Evolutionary conservation across 805 yeast species (phyloP).

Genomic region (Aciculoconidium aculeatum): DNA sequence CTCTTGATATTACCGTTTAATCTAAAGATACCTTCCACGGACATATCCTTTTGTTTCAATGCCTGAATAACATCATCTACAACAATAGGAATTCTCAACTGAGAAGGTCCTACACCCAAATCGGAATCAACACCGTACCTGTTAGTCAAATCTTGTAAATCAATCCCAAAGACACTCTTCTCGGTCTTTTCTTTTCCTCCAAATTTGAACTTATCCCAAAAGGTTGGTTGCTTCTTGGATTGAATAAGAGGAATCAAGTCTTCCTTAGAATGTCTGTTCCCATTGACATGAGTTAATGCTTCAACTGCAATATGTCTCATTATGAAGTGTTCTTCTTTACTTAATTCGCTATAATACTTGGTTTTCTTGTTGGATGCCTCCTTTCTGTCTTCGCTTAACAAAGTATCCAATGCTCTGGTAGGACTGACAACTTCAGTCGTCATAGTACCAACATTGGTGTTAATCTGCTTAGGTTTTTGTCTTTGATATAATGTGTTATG

Average conservation of each 20-base stretch:
- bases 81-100: slow-evolving; percentile 74
- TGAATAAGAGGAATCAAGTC: slow-evolving; percentile 38
- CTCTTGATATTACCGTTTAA: slow-evolving; percentile 91
- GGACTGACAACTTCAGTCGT: slow-evolving; percentile 6
- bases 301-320: slow-evolving; percentile 55
- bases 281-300: slow-evolving; percentile 35
- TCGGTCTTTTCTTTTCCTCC: slow-evolving; percentile 23
- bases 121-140: slow-evolving; percentile 79
- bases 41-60: slow-evolving; percentile 84
- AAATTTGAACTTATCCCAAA: slow-evolving; percentile 50
- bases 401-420: slow-evolving; percentile 9
- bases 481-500: slow-evolving; percentile 47
- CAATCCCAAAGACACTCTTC: slow-evolving; percentile 66
- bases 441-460: slow-evolving; percentile 5
- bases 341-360: slow-evolving; percentile 60
- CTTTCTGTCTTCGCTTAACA: slow-evolving; percentile 6
- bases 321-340: slow-evolving; percentile 50
- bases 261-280: slow-evolving; percentile 20
- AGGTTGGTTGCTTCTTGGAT: slow-evolving; percentile 37
- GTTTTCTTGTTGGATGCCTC: slow-evolving; percentile 14
- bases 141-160: slow-evolving; percentile 62
- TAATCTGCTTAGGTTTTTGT: slow-evolving; percentile 20
- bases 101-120: slow-evolving; percentile 76
- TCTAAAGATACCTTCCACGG: slow-evolving; percentile 93
- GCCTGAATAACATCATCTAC: slow-evolving; percentile 83